These are phyloP conservation scores for Starmerella apicola DNA, from an alignment of 805 yeast genomes.

Conservation along the genomic window DNA sequence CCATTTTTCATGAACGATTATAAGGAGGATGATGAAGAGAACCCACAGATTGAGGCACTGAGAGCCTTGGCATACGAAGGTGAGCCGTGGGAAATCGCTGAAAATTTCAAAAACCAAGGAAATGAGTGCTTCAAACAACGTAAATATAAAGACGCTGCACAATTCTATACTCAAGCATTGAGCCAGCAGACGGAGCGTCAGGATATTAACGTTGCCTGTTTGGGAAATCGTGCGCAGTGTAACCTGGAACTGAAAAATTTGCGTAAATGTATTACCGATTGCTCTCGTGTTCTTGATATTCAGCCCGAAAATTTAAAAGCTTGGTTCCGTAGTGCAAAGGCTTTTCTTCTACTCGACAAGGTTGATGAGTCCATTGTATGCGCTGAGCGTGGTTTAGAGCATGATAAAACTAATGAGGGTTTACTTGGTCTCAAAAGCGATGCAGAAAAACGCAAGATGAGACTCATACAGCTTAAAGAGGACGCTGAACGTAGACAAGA, in stretches of 20 bases:
- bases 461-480: slow-evolving; percentile 12
- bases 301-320: slow-evolving; percentile 71
- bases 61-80: slow-evolving; percentile 90
- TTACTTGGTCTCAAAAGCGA: slow-evolving; percentile 35
- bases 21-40: slow-evolving; percentile 47
- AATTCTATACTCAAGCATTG: slow-evolving; percentile 67
- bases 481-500: slow-evolving; percentile 5
- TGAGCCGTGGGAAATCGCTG: slow-evolving; percentile 83
- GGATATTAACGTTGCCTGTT: slow-evolving; percentile 39
- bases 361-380: slow-evolving; percentile 62
- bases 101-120: slow-evolving; percentile 84
- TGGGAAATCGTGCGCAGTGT: slow-evolving; percentile 80
- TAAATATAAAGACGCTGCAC: slow-evolving; percentile 63
- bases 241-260: slow-evolving; percentile 75
- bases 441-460: slow-evolving; percentile 32
- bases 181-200: slow-evolving; percentile 36
- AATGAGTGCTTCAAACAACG: slow-evolving; percentile 70
- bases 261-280: slow-evolving; percentile 76
- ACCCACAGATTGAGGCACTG: slow-evolving; percentile 69
- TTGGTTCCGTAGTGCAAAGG: slow-evolving; percentile 69
- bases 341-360: slow-evolving; percentile 55
- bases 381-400: slow-evolving; percentile 47
- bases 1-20: slow-evolving; percentile 87
- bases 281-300: slow-evolving; percentile 48
- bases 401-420: slow-evolving; percentile 50